phyloP scores from a whole-genome alignment of 2,329 filamentous ascomycete genomes.

The Pseudohalonectria lignicola region DNA sequence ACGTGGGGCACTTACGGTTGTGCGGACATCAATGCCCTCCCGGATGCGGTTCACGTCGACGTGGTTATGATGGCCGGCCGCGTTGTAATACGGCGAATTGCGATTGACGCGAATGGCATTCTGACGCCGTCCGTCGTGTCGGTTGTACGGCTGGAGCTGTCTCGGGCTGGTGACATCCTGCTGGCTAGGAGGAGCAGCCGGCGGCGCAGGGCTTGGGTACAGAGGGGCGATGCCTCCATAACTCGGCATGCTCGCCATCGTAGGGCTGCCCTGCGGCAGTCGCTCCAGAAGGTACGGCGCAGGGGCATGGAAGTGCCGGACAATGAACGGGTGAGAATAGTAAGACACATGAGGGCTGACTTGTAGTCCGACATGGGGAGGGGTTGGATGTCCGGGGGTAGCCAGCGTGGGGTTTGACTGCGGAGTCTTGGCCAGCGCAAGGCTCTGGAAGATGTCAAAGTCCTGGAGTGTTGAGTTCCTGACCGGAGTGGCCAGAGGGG shows the following conservation, averaged over 20 bases:
- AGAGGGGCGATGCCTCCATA: background rate
- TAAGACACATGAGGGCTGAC: conserved; percentile 5
- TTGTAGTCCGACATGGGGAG: conserved; percentile 12
- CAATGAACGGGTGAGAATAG: conserved; percentile 1
- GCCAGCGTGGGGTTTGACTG: conserved; percentile 11
- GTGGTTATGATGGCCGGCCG: conserved; percentile 45
- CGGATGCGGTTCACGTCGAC: conserved; percentile 51
- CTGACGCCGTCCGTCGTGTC: conserved; percentile 33
- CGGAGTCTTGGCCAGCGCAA: conserved; percentile 4
- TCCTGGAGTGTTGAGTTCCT: conserved; percentile 1
- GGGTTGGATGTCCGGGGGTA: conserved; percentile 12
- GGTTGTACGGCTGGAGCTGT: conserved; percentile 18
- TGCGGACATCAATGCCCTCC: conserved; percentile 61
- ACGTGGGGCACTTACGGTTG: conserved; percentile 49
- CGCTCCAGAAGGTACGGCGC: conserved; percentile 1
- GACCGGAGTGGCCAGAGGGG: conserved; percentile 6
- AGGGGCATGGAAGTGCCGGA: background rate
- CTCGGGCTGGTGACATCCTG: conserved; percentile 29
- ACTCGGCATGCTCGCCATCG: background rate
- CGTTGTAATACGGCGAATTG: conserved; percentile 34
- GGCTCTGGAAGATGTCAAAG: conserved; percentile 2
- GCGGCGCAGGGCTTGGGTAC: background rate
- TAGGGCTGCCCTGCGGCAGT: background rate
- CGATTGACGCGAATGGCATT: conserved; percentile 34
- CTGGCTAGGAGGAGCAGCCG: conserved; percentile 13